Base-by-base conservation (phyloP, 2,329 filamentous ascomycete genomes). In the Fusarium mexicanum region DNA sequence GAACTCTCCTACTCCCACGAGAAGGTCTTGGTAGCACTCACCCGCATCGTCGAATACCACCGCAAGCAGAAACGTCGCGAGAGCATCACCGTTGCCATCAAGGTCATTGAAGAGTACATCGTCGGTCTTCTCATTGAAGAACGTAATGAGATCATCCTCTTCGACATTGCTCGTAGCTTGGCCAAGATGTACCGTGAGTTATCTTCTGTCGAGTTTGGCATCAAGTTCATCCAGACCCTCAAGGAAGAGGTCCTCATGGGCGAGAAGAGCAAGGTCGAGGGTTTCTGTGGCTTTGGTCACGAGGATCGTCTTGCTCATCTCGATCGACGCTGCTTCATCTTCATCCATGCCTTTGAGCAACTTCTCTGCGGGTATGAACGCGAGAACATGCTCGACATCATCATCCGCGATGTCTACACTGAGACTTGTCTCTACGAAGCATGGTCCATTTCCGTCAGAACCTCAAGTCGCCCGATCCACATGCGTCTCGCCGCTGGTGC, bases 51-150 rank as follows among this genome's bases (percentile, higher is more conserved):
- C 2, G 61, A 64, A 3, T 64, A 64, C 5, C 61, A 64, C 18
- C 61, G 61, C 54, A 64, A 64, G 17, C 61, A 64, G 13, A 61
- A 64, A 20, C 61, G 61, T 33, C 55, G 37, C 2, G 61, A 50
- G 10, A 51, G 61, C 3, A 50, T 64, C 22, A 43, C 31, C 1
- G 17, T 22, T 18, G 55, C 61, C 1, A 64, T 64, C 31, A 64
- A 61, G 44, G 26, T 43, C 13, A 61, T 61, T 4, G 55, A 64
- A 13, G 61, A 64, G 31, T 61, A 64, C 6, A 50, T 64, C 4
- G 20, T 64, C 1, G 55, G 55, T 0, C 57, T 61, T 6, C 55
- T 64, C 3, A 18, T 61, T 5, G 61, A 64, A 22, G 61, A 64
- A 8, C 61, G 61, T 20, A 64, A 64, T 8, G 55, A 61, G 17